phyloP scores from a whole-genome alignment of 352 stramenopile genomes.

The Phytophthora sp. region DNA sequence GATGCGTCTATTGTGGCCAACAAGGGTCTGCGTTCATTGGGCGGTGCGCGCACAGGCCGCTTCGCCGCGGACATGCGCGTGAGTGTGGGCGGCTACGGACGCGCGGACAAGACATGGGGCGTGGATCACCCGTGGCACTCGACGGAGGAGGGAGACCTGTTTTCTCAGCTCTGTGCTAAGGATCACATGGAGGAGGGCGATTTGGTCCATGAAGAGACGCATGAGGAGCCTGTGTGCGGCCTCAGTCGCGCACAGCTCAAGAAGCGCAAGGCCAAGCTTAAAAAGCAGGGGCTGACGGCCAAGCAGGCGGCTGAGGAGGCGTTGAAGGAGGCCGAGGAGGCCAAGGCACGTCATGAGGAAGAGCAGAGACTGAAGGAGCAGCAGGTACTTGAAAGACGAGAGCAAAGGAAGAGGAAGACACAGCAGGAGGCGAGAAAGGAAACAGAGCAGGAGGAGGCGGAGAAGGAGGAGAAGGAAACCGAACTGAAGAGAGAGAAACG shows the following conservation, averaged over 20 bases:
- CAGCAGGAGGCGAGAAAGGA: conserved; percentile 36
- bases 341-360: conserved; percentile 37
- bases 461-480: conserved; percentile 20
- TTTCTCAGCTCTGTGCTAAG: conserved; percentile 50
- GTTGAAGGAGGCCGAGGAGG: conserved; percentile 39
- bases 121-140: conserved; percentile 84
- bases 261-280: conserved; percentile 79
- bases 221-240: conserved; percentile 49
- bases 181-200: conserved; percentile 74
- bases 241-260: conserved; percentile 79
- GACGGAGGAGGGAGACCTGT: conserved; percentile 56
- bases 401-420: conserved; percentile 34
- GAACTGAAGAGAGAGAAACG: conserved; percentile 44
- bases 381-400: conserved; percentile 8
- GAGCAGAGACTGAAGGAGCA: conserved; percentile 26
- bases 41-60: conserved; percentile 55
- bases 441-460: conserved; percentile 21
- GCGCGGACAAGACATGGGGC: conserved; percentile 78
- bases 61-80: conserved; percentile 86
- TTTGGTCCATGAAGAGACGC: conserved; percentile 42
- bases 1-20: conserved; percentile 70
- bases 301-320: conserved; percentile 37
- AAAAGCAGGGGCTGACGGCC: conserved; percentile 56
- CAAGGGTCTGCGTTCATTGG: conserved; percentile 68
- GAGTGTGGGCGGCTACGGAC: conserved; percentile 72